These are phyloP conservation scores for Curvularia sp. DNA, from an alignment of 2,329 filamentous ascomycete species.

Conservation along the genomic window DNA sequence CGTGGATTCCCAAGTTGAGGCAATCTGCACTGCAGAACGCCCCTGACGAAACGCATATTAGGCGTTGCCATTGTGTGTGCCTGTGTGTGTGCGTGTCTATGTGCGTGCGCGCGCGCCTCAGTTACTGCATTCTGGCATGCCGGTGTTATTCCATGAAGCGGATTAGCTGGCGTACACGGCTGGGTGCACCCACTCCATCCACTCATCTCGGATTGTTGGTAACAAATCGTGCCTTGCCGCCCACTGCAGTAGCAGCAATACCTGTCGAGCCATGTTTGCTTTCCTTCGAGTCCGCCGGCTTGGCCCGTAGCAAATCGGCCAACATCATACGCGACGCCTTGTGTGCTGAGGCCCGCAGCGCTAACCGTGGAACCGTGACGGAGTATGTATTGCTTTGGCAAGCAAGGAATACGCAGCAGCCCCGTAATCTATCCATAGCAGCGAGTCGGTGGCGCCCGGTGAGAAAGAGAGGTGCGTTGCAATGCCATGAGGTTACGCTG, in stretches of 20 bases:
- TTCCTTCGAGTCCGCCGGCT: conserved; percentile 21
- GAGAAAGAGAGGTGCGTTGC: conserved; percentile 27
- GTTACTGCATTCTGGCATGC: conserved; percentile 21
- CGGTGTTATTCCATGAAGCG: conserved; percentile 1
- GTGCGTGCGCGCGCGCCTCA: conserved; percentile 20
- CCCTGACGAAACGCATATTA: conserved; percentile 50
- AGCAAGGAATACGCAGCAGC: conserved; percentile 28
- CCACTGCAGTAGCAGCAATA: conserved; percentile 7
- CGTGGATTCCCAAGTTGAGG: conserved; percentile 46
- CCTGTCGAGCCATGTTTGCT: conserved; percentile 36
- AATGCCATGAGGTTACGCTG: conserved; percentile 22
- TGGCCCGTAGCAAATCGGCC: conserved; percentile 9
- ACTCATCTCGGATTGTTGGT: conserved; percentile 25
- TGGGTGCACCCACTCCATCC: conserved; percentile 24
- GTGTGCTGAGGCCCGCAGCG: conserved; percentile 29
- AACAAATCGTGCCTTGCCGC: conserved; percentile 16
- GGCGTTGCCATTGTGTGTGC: conserved; percentile 1
- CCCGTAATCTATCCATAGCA: conserved; percentile 30
- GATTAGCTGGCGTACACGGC: conserved; percentile 16
- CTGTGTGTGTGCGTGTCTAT: background rate
- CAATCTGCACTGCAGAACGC: conserved; percentile 49
- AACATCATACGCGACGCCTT: conserved; percentile 27
- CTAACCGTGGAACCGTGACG: conserved; percentile 45
- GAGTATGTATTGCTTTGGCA: conserved; percentile 37
- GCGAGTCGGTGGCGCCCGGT: conserved; percentile 33